phyloP scores from a whole-genome alignment of 2,329 filamentous ascomycete species.

The Aureobasidium vineae region DNA sequence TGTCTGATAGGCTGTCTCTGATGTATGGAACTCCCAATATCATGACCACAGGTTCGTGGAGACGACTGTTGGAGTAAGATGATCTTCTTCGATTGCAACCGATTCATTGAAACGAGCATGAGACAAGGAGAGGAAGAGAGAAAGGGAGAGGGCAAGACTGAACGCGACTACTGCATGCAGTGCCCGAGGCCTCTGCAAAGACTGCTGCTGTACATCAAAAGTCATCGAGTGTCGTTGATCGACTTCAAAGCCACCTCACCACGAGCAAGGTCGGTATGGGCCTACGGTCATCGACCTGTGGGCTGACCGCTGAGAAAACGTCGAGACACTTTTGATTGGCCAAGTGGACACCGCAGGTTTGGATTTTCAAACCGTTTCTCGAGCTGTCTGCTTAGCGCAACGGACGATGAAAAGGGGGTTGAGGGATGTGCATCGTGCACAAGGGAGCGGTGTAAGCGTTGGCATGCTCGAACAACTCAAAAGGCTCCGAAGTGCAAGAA shows the following conservation, averaged over 20 bases:
- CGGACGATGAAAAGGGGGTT: constrained; percentile 17
- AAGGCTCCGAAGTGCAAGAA: neutral
- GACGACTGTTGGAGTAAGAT: constrained; percentile 10
- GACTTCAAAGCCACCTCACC: neutral
- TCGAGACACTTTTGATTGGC: constrained; percentile 19
- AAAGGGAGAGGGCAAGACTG: neutral
- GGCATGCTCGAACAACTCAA: constrained; percentile 25
- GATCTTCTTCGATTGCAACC: constrained; percentile 20
- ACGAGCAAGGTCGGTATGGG: neutral
- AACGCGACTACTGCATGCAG: neutral
- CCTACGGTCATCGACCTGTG: constrained; percentile 1
- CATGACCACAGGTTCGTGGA: constrained; percentile 3
- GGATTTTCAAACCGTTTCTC: constrained; percentile 19
- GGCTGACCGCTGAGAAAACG: constrained; percentile 13
- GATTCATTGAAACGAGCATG: constrained; percentile 24
- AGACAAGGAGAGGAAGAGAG: constrained; percentile 3
- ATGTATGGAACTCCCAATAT: constrained; percentile 17
- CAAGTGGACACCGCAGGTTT: neutral
- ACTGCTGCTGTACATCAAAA: neutral
- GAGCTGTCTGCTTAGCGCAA: constrained; percentile 11
- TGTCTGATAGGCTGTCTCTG: constrained; percentile 24
- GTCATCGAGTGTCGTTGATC: constrained; percentile 16
- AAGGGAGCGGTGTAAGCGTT: constrained; percentile 24
- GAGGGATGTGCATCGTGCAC: constrained; percentile 13
- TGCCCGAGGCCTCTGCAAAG: neutral